phyloP scores from a whole-genome alignment of 331 rosid species.

The Malus hybrid region DNA sequence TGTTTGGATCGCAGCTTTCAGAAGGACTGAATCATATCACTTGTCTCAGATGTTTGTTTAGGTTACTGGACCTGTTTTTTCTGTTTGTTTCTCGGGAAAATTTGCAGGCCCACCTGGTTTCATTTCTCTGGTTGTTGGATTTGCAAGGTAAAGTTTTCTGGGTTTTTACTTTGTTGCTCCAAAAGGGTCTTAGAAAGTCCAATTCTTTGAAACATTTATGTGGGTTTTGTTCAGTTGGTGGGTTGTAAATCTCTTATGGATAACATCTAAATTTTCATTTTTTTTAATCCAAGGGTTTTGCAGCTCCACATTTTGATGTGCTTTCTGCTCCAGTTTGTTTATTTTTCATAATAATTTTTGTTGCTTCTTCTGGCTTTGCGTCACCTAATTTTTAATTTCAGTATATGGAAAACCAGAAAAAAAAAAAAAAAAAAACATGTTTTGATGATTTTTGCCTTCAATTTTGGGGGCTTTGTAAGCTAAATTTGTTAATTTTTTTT shows the following conservation, averaged over 20 bases:
- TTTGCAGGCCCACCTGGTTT: conserved; percentile 1
- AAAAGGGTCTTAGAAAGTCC: not conserved
- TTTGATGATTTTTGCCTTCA: not conserved
- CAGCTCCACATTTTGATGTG: not conserved
- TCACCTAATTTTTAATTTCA: not conserved
- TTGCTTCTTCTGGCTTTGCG: not conserved
- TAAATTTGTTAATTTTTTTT: not conserved
- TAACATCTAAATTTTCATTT: not conserved
- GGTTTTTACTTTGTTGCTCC: not conserved
- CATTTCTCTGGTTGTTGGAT: conserved; percentile 3
- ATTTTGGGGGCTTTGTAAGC: not conserved
- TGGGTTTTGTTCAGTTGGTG: conserved; percentile 1
- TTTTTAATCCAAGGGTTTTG: not conserved
- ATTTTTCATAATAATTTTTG: not conserved
- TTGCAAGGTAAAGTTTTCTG: conserved; percentile 3
- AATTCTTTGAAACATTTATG: not conserved
- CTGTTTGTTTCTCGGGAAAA: conserved; percentile 13
- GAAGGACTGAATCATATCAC: not conserved
- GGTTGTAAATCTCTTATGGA: not conserved
- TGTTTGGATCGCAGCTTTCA: not conserved
- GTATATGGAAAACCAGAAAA: not conserved
- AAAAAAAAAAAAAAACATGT: too few species aligned
- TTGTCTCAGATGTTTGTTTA: conserved; percentile 1
- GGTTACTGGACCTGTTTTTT: not conserved
- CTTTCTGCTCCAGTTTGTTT: not conserved